Evolutionary conservation across 2,329 filamentous ascomycete genomes (phyloP).

Genomic region (Cladosporium velox): DNA sequence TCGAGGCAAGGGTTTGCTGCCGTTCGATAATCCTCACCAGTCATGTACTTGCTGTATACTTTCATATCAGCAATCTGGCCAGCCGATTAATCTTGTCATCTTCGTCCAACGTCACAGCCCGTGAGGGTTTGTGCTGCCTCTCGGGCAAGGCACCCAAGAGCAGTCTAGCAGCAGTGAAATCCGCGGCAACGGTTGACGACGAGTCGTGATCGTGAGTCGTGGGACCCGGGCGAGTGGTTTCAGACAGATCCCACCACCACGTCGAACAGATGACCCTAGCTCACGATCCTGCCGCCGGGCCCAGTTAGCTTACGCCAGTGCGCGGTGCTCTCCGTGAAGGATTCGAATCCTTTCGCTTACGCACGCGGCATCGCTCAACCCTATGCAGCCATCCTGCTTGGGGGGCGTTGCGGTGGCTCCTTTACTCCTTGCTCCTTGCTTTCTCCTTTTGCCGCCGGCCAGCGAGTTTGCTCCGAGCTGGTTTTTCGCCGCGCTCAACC

Average conservation of each 20-base stretch:
- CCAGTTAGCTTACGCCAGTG: slow-evolving; percentile 1
- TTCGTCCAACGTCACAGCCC: background rate
- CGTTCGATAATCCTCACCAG: background rate
- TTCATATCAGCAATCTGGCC: background rate
- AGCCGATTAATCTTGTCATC: background rate
- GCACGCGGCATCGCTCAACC: slow-evolving; percentile 17
- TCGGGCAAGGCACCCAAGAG: background rate
- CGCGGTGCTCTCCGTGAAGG: slow-evolving; percentile 20
- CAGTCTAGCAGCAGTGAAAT: slow-evolving; percentile 9
- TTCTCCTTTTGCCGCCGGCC: background rate
- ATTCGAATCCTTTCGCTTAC: slow-evolving; percentile 20
- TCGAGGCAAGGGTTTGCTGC: background rate
- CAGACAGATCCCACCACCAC: slow-evolving; percentile 20
- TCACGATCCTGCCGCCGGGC: slow-evolving; percentile 15
- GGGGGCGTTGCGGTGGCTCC: background rate
- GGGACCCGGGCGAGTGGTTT: slow-evolving; percentile 19
- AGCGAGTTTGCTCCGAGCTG: slow-evolving; percentile 10
- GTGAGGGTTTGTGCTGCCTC: background rate
- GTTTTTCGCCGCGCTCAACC: slow-evolving; percentile 4
- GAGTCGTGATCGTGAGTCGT: background rate
- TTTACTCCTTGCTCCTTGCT: background rate
- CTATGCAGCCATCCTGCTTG: slow-evolving; percentile 14
- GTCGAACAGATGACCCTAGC: slow-evolving; percentile 20
- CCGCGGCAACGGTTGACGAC: slow-evolving; percentile 1
- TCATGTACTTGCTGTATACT: background rate